phyloP scores from a whole-genome alignment of 768 basidiomycete species.

The Filobasidium floriforme region DNA sequence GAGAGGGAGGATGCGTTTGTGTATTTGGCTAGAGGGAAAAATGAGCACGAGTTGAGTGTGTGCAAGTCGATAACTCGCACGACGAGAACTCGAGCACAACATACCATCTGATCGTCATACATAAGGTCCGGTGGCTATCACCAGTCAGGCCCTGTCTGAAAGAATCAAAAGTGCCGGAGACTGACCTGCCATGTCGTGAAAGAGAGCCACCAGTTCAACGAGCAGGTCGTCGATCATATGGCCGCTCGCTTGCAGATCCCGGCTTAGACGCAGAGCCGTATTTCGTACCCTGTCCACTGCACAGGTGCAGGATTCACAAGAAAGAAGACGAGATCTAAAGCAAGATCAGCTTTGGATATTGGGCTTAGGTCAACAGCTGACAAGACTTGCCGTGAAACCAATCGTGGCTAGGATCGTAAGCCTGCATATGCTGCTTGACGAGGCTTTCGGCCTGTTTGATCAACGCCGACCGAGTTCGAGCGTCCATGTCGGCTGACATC shows the following conservation, averaged over 20 bases:
- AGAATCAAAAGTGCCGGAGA: slow-evolving; percentile 48
- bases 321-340: neutral
- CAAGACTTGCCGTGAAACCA: slow-evolving; percentile 40
- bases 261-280: slow-evolving; percentile 65
- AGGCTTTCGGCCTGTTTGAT: slow-evolving; percentile 34
- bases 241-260: slow-evolving; percentile 39
- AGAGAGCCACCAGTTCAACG: slow-evolving; percentile 75
- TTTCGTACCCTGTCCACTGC: slow-evolving; percentile 73
- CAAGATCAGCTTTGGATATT: neutral
- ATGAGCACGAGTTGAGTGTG: too few relatives aligned
- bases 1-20: slow-evolving; percentile 24
- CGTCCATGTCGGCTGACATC: neutral
- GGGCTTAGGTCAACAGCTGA: neutral
- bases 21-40: slow-evolving; percentile 37
- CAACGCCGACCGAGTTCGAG: slow-evolving; percentile 4
- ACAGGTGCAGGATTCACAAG: neutral
- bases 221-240: slow-evolving; percentile 59
- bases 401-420: slow-evolving; percentile 44
- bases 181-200: slow-evolving; percentile 74
- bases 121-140: neutral
- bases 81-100: neutral
- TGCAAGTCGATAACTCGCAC: neutral
- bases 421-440: slow-evolving; percentile 39
- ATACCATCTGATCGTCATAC: neutral
- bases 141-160: slow-evolving; percentile 28